Evolutionary conservation across 768 basidiomycete species (phyloP).

Genomic region (Lyophyllum semitale): DNA sequence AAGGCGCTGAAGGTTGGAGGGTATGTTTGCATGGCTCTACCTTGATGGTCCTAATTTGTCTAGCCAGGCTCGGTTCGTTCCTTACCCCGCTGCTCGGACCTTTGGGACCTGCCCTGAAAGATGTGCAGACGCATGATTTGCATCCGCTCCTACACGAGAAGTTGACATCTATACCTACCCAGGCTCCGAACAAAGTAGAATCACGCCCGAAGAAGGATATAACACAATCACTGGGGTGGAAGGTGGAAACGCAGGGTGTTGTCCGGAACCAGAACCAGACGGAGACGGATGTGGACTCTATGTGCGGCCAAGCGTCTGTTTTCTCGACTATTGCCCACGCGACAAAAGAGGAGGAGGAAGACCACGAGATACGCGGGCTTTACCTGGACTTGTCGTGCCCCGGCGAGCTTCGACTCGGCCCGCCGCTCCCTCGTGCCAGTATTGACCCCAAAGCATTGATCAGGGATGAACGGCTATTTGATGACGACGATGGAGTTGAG

Average conservation of each 20-base stretch:
- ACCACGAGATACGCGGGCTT: constrained; percentile 7
- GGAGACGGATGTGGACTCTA: constrained; percentile 29
- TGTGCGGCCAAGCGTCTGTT: constrained; percentile 14
- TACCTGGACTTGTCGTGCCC: constrained; percentile 3
- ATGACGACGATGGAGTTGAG: constrained; percentile 31
- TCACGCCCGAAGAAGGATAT: not conserved
- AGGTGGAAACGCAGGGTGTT: not conserved
- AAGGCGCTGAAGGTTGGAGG: constrained; percentile 15
- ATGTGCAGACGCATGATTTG: constrained; percentile 25
- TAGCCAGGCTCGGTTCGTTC: constrained; percentile 39
- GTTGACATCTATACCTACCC: not conserved
- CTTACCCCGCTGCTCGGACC: constrained; percentile 31
- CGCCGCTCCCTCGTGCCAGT: constrained; percentile 9
- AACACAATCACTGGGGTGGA: not conserved
- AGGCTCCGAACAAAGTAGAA: not conserved
- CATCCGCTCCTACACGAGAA: constrained; percentile 6
- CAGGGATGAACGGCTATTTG: constrained; percentile 57
- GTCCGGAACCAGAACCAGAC: not conserved
- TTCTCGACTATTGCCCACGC: not conserved
- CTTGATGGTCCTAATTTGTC: not conserved
- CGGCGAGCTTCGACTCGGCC: constrained; percentile 6
- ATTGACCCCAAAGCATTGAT: constrained; percentile 39
- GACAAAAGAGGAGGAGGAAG: not conserved
- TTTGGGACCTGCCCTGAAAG: constrained; percentile 8
- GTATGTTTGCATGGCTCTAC: not conserved